Evolutionary conservation across 352 stramenopile genomes (phyloP).

Genomic region (Globisporangium emineosum): DNA sequence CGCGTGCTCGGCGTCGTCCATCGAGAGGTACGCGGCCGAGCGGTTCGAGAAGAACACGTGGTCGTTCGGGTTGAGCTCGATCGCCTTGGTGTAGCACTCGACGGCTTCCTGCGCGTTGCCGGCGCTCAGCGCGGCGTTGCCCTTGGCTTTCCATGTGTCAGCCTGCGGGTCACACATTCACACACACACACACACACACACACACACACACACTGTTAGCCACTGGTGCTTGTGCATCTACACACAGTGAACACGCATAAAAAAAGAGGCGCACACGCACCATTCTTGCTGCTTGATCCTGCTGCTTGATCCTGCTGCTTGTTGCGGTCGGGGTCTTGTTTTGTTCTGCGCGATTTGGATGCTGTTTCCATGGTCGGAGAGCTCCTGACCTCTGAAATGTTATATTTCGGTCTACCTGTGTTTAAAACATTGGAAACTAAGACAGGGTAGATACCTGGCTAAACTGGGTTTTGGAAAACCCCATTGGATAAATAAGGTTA

Average conservation of each 20-base stretch:
- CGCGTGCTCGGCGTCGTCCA: slow-evolving; percentile 90
- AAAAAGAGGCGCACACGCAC: not conserved
- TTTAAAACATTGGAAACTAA: not conserved
- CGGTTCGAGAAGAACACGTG: slow-evolving; percentile 99
- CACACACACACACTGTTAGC: not conserved
- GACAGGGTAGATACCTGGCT: not conserved
- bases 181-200: not conserved
- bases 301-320: slow-evolving; percentile 4
- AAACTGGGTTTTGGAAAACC: not conserved
- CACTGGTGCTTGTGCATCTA: not conserved
- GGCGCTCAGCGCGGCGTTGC: slow-evolving; percentile 93
- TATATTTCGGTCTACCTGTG: not conserved
- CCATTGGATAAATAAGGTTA: not conserved
- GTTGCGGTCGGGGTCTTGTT: slow-evolving; percentile 5
- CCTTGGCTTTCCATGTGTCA: slow-evolving; percentile 91
- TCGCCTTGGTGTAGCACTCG: slow-evolving; percentile 95
- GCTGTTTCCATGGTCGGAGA: not conserved
- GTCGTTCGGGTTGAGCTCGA: slow-evolving; percentile 93
- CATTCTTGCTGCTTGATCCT: slow-evolving; percentile 6
- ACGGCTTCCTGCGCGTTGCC: slow-evolving; percentile 95
- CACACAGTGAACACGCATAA: not conserved
- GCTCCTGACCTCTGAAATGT: not conserved
- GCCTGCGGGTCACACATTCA: slow-evolving; percentile 22
- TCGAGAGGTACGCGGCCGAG: slow-evolving; percentile 97
- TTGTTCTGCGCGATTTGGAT: not conserved